Evolutionary conservation across 148 eudicot genomes (phyloP).

Genomic region (Vaccinium darrowii): DNA sequence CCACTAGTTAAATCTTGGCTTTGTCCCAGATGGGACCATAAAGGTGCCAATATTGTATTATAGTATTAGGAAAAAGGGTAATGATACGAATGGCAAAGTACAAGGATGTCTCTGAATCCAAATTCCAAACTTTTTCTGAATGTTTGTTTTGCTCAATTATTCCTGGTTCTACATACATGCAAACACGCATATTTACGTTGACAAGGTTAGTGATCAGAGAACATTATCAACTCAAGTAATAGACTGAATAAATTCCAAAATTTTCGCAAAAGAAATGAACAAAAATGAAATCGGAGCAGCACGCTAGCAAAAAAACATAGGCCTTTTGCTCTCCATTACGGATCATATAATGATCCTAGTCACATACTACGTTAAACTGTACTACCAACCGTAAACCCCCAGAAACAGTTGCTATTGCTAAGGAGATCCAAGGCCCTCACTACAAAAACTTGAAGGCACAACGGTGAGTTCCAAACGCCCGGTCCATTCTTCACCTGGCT

Average conservation of each 20-base stretch:
- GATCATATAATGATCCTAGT: not conserved
- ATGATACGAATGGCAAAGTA: not conserved
- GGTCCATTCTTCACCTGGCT: constrained; percentile 91
- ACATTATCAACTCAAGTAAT: not conserved
- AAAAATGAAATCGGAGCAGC: not conserved
- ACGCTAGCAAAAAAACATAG: constrained; percentile 5
- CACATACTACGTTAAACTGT: not conserved
- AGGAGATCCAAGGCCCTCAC: constrained; percentile 54
- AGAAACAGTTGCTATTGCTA: not conserved
- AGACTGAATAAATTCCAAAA: not conserved
- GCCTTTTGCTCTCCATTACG: not conserved
- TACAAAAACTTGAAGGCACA: constrained; percentile 66
- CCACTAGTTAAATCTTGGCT: too few species aligned
- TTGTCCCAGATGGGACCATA: too few species aligned
- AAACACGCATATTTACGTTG: not conserved
- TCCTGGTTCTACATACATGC: not conserved
- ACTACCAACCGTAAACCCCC: not conserved
- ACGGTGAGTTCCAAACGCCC: constrained; percentile 61
- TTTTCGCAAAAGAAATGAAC: not conserved
- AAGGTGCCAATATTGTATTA: too few species aligned
- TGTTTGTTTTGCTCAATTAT: not conserved
- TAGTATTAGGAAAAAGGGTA: too few species aligned
- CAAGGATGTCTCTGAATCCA: not conserved
- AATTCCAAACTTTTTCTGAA: not conserved
- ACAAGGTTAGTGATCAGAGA: not conserved